A percentile compares a stretch with the other conserved stretches of the same genome.
Evolutionary conservation across 345 rosid species (phyloP).

Genomic region (Rhizophora mangle): DNA sequence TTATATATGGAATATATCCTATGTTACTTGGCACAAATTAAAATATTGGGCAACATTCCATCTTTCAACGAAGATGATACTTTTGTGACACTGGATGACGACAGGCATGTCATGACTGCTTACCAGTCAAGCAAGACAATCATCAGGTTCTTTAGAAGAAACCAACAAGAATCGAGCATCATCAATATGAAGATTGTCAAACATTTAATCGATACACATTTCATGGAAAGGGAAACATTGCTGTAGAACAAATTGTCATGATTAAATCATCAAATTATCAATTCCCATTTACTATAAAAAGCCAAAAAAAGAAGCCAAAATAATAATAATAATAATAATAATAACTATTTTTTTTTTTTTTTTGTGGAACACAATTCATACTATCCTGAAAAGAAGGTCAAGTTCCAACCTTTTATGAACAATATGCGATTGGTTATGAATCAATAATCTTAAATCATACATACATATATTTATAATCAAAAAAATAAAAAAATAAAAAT

Average conservation of each 20-base stretch:
- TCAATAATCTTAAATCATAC: no score
- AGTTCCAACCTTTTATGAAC: no score
- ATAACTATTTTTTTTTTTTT: neutral
- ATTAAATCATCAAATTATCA: conserved; percentile 4
- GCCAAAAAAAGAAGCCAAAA: conserved; percentile 9
- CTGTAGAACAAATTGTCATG: conserved; percentile 6
- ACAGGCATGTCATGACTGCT: neutral
- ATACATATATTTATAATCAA: conserved; percentile 1
- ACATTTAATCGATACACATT: neutral
- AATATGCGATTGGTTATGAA: no score
- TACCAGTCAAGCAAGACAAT: neutral
- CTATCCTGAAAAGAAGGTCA: no score
- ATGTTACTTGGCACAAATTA: conserved; percentile 3
- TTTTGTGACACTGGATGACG: neutral
- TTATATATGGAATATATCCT: conserved; percentile 3
- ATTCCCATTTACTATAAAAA: conserved; percentile 13
- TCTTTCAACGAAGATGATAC: neutral
- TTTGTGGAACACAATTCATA: conserved; percentile 9
- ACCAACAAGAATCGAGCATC: conserved; percentile 1
- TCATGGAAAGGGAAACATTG: conserved; percentile 6
- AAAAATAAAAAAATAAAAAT: conserved; percentile 3
- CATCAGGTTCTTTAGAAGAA: neutral
- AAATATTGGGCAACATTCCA: conserved; percentile 5
- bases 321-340: neutral
- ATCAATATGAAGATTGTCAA: conserved; percentile 11